These are phyloP conservation scores for Spencermartinsiella europaea DNA, from an alignment of 805 yeast genomes.

Conservation along the genomic window DNA sequence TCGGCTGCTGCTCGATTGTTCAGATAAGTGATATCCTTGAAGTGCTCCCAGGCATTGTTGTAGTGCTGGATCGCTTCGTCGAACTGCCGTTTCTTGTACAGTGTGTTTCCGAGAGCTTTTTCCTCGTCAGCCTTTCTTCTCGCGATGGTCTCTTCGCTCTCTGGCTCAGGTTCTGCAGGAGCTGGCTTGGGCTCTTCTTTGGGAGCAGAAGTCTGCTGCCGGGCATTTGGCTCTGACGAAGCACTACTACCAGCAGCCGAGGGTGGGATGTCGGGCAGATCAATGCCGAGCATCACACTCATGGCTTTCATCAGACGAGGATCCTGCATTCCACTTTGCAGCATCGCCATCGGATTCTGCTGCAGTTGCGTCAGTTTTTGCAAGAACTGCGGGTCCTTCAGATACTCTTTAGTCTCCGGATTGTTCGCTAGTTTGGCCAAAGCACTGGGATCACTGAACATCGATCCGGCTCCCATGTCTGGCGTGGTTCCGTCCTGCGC, in stretches of 20 bases:
- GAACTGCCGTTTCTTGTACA: conserved; percentile 81
- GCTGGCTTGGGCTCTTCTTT: conserved; percentile 21
- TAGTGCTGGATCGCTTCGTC: conserved; percentile 89
- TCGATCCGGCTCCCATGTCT: conserved; percentile 69
- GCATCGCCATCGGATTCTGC: conserved; percentile 69
- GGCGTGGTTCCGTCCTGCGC: conserved; percentile 42
- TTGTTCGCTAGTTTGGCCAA: conserved; percentile 68
- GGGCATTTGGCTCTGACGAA: conserved; percentile 9
- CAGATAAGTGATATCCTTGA: conserved; percentile 83
- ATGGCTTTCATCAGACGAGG: conserved; percentile 84
- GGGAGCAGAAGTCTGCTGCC: conserved; percentile 11
- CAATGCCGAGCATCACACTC: conserved; percentile 78
- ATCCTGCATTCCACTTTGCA: conserved; percentile 66
- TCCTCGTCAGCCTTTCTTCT: conserved; percentile 40
- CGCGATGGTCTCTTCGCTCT: conserved; percentile 28
- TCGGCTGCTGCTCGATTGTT: conserved; percentile 98
- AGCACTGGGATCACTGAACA: conserved; percentile 76
- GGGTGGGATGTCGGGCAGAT: conserved; percentile 24
- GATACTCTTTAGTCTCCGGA: conserved; percentile 81
- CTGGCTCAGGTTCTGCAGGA: conserved; percentile 25
- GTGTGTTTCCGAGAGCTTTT: conserved; percentile 79
- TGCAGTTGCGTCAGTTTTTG: conserved; percentile 51
- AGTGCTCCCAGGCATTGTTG: conserved; percentile 76
- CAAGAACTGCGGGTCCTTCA: conserved; percentile 84
- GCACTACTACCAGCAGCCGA: conserved; percentile 18